Conservation (phyloP, 2,329 filamentous ascomycete genomes). For the Fusarium scirpi region DNA sequence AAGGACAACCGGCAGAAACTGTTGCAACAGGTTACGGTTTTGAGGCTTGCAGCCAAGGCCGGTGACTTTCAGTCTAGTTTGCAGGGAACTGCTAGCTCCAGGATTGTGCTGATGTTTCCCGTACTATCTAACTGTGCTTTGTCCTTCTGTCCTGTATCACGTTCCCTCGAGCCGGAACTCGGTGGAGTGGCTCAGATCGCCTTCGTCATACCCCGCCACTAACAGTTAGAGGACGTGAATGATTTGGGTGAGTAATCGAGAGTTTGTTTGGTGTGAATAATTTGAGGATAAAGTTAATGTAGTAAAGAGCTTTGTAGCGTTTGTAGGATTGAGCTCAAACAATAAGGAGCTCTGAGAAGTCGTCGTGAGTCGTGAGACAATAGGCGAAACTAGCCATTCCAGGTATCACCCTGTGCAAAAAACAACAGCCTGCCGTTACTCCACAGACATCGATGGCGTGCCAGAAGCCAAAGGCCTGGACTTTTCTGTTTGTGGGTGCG, state of each 20-base stretch:
- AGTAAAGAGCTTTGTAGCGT: neutral
- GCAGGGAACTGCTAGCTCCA: constrained; percentile 14
- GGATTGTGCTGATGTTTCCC: neutral
- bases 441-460: constrained; percentile 35
- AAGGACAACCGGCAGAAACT: neutral
- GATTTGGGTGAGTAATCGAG: constrained; percentile 6
- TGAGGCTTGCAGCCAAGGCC: constrained; percentile 6
- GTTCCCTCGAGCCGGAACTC: constrained; percentile 40
- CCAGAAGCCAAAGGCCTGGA: constrained; percentile 30
- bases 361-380: constrained; percentile 5
- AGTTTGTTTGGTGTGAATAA: constrained; percentile 9
- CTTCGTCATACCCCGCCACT: constrained; percentile 45
- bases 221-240: constrained; percentile 18
- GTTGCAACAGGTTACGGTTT: neutral
- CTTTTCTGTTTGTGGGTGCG: constrained; percentile 38
- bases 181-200: constrained; percentile 39
- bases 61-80: constrained; percentile 7
- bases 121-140: neutral
- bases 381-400: constrained; percentile 5
- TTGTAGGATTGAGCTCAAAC: neutral
- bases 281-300: neutral
- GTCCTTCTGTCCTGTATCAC: constrained; percentile 28
- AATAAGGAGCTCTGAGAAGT: neutral
- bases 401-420: constrained; percentile 22
- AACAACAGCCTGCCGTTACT: constrained; percentile 5